A percentile compares a stretch with the other conserved stretches of the same genome.
Evolutionary conservation across 1,139 yeast genomes (phyloP).

Genomic region (Diutina pseudorugosa): DNA sequence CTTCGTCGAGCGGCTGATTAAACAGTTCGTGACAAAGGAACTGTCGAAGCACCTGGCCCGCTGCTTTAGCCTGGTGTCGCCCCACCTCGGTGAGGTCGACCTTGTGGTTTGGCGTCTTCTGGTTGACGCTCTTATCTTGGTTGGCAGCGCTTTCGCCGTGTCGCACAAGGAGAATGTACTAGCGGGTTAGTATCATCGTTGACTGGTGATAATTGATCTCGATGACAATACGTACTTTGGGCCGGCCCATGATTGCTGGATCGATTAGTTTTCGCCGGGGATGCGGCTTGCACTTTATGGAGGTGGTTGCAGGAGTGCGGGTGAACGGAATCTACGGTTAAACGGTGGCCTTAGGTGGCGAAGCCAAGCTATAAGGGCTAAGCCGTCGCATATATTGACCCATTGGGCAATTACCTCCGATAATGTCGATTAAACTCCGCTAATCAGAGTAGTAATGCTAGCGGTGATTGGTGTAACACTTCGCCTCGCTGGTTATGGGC

Average conservation of each 20-base stretch:
- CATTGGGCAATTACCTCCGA: too few relatives aligned
- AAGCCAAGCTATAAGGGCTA: not conserved
- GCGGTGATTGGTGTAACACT: too few relatives aligned
- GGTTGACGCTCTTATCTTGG: slow-evolving; percentile 67
- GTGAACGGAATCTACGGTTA: not conserved
- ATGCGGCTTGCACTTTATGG: not conserved
- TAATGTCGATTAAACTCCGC: too few relatives aligned
- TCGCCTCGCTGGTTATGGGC: too few relatives aligned
- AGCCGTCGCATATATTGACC: not conserved
- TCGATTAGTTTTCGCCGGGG: not conserved
- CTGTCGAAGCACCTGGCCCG: slow-evolving; percentile 49
- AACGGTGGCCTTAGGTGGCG: not conserved
- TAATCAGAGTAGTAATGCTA: too few relatives aligned
- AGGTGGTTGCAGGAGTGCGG: not conserved
- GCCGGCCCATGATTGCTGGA: not conserved
- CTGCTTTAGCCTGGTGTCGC: slow-evolving; percentile 50
- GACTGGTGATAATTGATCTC: not conserved
- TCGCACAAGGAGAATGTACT: slow-evolving; percentile 68
- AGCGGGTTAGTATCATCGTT: not conserved
- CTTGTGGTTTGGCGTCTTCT: slow-evolving; percentile 65
- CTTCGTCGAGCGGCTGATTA: slow-evolving; percentile 23
- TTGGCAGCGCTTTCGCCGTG: slow-evolving; percentile 93
- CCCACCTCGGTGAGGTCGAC: slow-evolving; percentile 64
- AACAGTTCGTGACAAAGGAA: slow-evolving; percentile 18
- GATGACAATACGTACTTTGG: not conserved